Percentiles rank a stretch among this genome's conserved stretches.
Conservation (phyloP, 768 basidiomycete species). For the Boletus sensibilis region DNA sequence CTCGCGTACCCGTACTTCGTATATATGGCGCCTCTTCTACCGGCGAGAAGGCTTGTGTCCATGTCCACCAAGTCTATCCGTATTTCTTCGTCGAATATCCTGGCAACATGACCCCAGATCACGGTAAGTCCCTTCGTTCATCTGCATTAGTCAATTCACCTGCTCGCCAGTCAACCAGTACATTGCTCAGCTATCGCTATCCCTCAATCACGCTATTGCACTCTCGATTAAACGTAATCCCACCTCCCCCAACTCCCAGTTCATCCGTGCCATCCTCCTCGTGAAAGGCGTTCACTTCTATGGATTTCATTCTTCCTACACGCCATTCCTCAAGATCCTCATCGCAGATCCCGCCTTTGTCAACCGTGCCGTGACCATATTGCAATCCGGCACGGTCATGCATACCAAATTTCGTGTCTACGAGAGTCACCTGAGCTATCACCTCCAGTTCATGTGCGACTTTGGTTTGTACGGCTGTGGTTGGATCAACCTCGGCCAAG, state of each 20-base stretch:
- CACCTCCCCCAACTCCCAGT: constrained; percentile 52
- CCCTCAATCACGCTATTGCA: constrained; percentile 85
- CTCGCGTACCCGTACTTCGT: constrained; percentile 74
- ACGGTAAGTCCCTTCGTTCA: constrained; percentile 46
- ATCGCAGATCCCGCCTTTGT: constrained; percentile 68
- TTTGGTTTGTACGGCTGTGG: constrained; percentile 95
- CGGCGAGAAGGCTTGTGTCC: constrained; percentile 78
- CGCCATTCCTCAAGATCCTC: constrained; percentile 86
- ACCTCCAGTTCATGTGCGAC: constrained; percentile 92
- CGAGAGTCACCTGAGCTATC: constrained; percentile 87
- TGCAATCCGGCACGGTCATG: constrained; percentile 84
- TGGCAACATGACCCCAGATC: constrained; percentile 58
- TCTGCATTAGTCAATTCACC: constrained; percentile 1
- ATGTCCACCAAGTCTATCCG: constrained; percentile 92
- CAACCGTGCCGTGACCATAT: constrained; percentile 68
- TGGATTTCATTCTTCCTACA: constrained; percentile 83
- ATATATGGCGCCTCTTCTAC: constrained; percentile 82
- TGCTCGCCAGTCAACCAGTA: constrained; percentile 64
- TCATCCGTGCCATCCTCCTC: constrained; percentile 72
- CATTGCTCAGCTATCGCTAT: constrained; percentile 63
- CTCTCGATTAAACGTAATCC: constrained; percentile 77
- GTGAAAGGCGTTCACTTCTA: constrained; percentile 97
- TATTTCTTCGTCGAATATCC: constrained; percentile 89
- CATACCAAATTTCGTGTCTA: constrained; percentile 73
- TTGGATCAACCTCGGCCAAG: constrained; percentile 72